Base-by-base conservation (phyloP, 768 basidiomycete genomes). In the Rhodotorula paludigena region DNA sequence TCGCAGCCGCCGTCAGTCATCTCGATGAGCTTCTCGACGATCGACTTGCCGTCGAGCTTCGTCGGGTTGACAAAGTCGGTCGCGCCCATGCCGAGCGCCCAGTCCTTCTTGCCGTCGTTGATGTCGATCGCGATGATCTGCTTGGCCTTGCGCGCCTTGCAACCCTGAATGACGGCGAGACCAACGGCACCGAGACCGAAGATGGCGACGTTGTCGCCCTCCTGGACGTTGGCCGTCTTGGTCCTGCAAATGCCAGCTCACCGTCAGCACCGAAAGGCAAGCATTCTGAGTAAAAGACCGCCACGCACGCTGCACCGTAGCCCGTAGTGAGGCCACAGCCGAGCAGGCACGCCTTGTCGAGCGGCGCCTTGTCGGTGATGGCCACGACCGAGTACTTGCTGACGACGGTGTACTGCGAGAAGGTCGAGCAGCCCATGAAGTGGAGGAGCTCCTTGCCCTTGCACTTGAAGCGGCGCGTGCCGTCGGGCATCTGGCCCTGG, bases 351-450 rank as follows among this genome's bases (percentile, higher is more conserved):
- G 93, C 91, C 76, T 92, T 96, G 36, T 97, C 89, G 21, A 99
- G 84, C 15, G 92, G 91, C 3, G 96, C 96, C 67, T 84, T 81
- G 67, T 85, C 68, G 80, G 87, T 86, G 66, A 99, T 87, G 23
- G 90, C 86, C 59, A 98, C 96, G 33, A 99, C 89, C 28, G 93
- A 98, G 52, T 92, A 92, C 72, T 99, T 92, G 53, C 92, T 89
- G 5, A 99, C 92, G 66, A 99, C 96, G 14, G 96, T 76, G 82
- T 98, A 99, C 78, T 98, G 93, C n/a, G 94, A 96, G 82, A 99
- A 99, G 5, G 96, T 94, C 39, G 94, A 98, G 35, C 89, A 91
- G 49, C 96, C 96, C 96, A 98, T 99, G 75, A 99, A 99, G 79
- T 98, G 94, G 77, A 86, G 83, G 74, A 99, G 83, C 53, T 86